Conservation (phyloP, 768 basidiomycete species). For the Boletellus emodensis region DNA sequence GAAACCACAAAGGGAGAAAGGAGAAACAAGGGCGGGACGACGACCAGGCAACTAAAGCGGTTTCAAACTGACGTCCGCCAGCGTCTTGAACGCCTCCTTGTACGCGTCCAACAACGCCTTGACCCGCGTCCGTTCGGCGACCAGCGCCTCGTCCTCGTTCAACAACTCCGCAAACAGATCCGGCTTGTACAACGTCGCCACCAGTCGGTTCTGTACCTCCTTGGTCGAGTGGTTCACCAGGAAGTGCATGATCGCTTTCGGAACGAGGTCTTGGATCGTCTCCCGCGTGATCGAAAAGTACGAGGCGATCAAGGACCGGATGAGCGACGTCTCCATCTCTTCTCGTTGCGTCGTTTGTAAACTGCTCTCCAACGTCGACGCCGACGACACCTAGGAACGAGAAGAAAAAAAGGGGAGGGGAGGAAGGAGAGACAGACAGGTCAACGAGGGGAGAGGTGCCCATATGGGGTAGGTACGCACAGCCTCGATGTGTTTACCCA, state of each 20-base stretch:
- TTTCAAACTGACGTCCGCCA: conserved; percentile 79
- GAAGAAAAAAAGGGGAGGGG: background rate
- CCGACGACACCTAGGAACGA: conserved; percentile 43
- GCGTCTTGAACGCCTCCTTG: conserved; percentile 86
- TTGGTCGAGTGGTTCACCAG: conserved; percentile 96
- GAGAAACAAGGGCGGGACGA: background rate
- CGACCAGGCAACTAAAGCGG: conserved; percentile 37
- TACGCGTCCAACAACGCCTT: conserved; percentile 96
- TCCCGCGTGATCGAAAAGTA: conserved; percentile 97
- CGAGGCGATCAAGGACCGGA: conserved; percentile 89
- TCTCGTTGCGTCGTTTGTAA: conserved; percentile 71
- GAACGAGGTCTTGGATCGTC: conserved; percentile 93
- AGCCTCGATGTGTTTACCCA: conserved; percentile 96
- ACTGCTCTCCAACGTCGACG: conserved; percentile 52
- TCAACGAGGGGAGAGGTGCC: no score
- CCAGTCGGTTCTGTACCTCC: conserved; percentile 93
- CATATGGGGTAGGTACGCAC: conserved; percentile 47
- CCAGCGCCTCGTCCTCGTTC: conserved; percentile 93
- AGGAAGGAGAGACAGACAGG: background rate
- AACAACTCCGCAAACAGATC: conserved; percentile 86
- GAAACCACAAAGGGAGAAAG: no score
- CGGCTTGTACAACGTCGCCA: conserved; percentile 93
- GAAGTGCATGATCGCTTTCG: conserved; percentile 98
- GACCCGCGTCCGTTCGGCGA: conserved; percentile 88
- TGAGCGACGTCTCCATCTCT: conserved; percentile 95